Conservation (phyloP, 192 early-diverging fungal species). For the Obelidium mucronatum region DNA sequence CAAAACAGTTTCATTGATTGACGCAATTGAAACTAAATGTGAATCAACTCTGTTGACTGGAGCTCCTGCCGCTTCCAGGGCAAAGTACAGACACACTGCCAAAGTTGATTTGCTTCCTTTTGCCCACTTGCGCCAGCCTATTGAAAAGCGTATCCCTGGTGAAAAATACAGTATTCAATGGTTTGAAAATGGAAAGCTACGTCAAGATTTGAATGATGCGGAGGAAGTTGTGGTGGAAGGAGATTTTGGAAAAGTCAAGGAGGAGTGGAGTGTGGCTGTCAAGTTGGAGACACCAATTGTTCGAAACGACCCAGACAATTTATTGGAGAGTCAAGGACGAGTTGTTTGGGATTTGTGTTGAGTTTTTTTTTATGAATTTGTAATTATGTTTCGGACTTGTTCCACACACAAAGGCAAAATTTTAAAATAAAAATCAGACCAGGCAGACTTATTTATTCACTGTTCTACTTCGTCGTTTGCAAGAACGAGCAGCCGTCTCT, state of each 20-base stretch:
- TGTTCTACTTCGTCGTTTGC: constrained; percentile 20
- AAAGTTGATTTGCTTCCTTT: constrained; percentile 40
- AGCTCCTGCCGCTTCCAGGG: no score
- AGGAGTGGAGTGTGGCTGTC: constrained; percentile 56
- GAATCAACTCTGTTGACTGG: no score
- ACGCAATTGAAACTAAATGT: constrained; percentile 43
- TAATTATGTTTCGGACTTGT: no score
- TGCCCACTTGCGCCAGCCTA: constrained; percentile 55
- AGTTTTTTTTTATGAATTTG: no score
- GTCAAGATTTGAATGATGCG: constrained; percentile 37
- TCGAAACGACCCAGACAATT: constrained; percentile 50
- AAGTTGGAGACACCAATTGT: constrained; percentile 54
- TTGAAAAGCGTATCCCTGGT: constrained; percentile 26
- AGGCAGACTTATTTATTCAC: not conserved
- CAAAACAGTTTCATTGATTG: constrained; percentile 55
- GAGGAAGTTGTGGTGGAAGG: not conserved
- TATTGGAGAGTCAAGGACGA: constrained; percentile 47
- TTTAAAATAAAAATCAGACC: not conserved
- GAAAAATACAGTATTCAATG: constrained; percentile 51
- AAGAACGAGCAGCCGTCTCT: constrained; percentile 40
- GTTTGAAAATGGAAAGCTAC: constrained; percentile 43
- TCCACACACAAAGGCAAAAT: no score
- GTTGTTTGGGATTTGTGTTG: constrained; percentile 32
- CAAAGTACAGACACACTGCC: not conserved
- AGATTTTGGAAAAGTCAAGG: constrained; percentile 2